Evolutionary conservation across 2,329 filamentous ascomycete genomes (phyloP), one percentile per base, ranked within the genome.

Genomic region (Colletotrichum coccodes): DNA sequence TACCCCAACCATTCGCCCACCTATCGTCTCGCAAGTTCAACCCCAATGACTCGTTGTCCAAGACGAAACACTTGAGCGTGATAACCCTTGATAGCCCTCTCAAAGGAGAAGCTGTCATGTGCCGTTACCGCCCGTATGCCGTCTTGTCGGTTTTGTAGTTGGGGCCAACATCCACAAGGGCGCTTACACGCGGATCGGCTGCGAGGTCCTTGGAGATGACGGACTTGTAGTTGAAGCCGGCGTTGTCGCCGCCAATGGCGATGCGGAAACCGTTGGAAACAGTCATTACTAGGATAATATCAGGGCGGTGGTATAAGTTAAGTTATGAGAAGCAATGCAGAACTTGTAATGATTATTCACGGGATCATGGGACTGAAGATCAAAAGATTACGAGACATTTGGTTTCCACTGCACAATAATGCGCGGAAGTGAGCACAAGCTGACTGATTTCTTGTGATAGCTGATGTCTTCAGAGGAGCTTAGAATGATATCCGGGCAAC

Each of bases 21-120:
- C 74, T 97, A 78, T 75, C 93, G 85, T 74, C 93, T 87, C 54
- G 94, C 94, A 46, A 97, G 81, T 82, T 97, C 94, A 52, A 96
- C 79, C 0, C 94, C 94, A 54, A 97, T 87, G 0, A 97, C 94
- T n/a, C 94, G 84, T 86, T 96, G 92, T 0, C 94, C 94, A 84
- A 97, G 91, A 78, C 94, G 97, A 68, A 97, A 82, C 38, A 97
- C 93, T 81, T 97, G 94, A 3, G 93, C 93, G 78, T 97, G 91
- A 79, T 96, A 97, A 82, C 91, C 94, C 76, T 95, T 81, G n/a
- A 97, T 88, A 28, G 92, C 90, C 58, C 93, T 84, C 85, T 97
- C 94, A 7, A 97, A 93, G 64, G 87, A 91, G 83, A 95, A 97
- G 73, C 90, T 91, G 77, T 97, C 94, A 79, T 97, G 94, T 1